A percentile compares a stretch with the other conserved stretches of the same genome.
Evolutionary conservation across 2,329 filamentous ascomycete species (phyloP).

Genomic region (Graphium sp.): DNA sequence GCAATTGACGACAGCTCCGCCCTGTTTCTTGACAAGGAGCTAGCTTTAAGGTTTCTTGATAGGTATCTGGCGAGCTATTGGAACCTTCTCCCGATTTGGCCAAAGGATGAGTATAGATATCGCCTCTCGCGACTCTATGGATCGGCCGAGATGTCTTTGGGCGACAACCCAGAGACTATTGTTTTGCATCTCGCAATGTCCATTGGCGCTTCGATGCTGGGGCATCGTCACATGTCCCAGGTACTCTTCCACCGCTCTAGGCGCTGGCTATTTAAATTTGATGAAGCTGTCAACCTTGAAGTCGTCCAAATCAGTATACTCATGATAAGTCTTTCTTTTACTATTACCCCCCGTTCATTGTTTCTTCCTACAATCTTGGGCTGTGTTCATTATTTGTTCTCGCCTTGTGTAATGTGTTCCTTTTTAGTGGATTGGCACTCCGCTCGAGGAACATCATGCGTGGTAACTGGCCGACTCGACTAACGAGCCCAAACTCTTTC

Average conservation of each 20-base stretch:
- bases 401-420: too few species aligned
- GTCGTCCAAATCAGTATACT: constrained; percentile 22
- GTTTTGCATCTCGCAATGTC: constrained; percentile 19
- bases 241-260: constrained; percentile 24
- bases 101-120: constrained; percentile 15
- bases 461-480: too few species aligned
- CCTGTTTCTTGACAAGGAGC: constrained; percentile 19
- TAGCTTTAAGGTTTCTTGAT: constrained; percentile 18
- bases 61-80: constrained; percentile 22
- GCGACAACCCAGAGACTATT: constrained; percentile 17
- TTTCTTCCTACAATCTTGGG: constrained; percentile 3
- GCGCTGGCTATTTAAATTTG: constrained; percentile 15
- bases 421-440: too few species aligned
- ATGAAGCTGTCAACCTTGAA: constrained; percentile 25
- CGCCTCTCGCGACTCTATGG: constrained; percentile 17
- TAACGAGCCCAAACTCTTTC: too few species aligned
- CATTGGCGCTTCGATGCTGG: constrained; percentile 17
- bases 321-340: constrained; percentile 22
- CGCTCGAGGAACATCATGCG: too few species aligned
- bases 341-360: neutral
- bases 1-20: constrained; percentile 10
- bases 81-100: constrained; percentile 16
- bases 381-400: too few species aligned
- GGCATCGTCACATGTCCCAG: constrained; percentile 20
- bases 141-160: constrained; percentile 12